Percentiles rank a stretch among this genome's conserved stretches.
phyloP scores from a whole-genome alignment of 306 rosid species.

The Adenanthera pavonina region DNA sequence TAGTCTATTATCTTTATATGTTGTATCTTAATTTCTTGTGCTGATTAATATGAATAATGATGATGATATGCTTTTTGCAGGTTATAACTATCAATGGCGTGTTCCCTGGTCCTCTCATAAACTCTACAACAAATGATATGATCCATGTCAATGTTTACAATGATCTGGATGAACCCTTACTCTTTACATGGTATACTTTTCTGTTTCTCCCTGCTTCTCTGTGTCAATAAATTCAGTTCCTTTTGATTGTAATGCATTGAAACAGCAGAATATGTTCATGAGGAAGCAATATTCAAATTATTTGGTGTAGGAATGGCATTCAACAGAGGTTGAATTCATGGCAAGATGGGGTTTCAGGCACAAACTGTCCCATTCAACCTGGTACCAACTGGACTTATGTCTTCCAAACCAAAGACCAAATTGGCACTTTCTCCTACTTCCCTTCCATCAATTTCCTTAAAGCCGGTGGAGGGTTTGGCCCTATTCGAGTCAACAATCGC shows the following conservation, averaged over 20 bases:
- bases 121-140: constrained; percentile 70
- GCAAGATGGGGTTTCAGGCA: constrained; percentile 97
- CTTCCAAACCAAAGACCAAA: constrained; percentile 82
- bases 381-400: constrained; percentile 71
- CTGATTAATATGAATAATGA: neutral
- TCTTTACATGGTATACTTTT: constrained; percentile 68
- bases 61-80: constrained; percentile 41
- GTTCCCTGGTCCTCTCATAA: constrained; percentile 89
- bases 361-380: constrained; percentile 79
- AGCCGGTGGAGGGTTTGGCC: constrained; percentile 83
- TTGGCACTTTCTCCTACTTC: constrained; percentile 84
- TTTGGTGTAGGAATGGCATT: constrained; percentile 78
- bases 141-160: constrained; percentile 70
- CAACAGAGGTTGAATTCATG: constrained; percentile 85
- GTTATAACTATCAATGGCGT: constrained; percentile 78
- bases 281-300: neutral
- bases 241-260: neutral
- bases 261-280: neutral
- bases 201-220: neutral
- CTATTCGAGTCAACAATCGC: constrained; percentile 69
- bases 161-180: constrained; percentile 70
- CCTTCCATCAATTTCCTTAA: constrained; percentile 83
- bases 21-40: neutral
- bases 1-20: neutral
- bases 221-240: neutral